Evolutionary conservation across 805 yeast species (phyloP).

Genomic region (Yarrowia phangngaensis): DNA sequence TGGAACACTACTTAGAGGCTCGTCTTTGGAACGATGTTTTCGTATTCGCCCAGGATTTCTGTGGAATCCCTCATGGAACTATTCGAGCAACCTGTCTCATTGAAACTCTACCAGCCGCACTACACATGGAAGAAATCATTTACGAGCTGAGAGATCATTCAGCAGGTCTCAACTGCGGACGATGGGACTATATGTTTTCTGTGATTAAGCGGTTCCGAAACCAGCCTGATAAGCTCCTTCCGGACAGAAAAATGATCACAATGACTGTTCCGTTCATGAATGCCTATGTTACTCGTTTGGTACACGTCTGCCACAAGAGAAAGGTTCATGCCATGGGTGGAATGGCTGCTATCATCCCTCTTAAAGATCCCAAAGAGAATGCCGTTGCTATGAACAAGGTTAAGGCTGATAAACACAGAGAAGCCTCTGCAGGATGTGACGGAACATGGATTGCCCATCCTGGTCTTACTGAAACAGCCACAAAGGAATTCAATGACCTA

Average conservation of each 20-base stretch:
- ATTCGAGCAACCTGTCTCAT: conserved; percentile 66
- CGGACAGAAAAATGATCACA: conserved; percentile 66
- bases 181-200: conserved; percentile 72
- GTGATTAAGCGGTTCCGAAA: conserved; percentile 61
- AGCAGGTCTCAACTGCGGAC: conserved; percentile 67
- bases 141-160: conserved; percentile 66
- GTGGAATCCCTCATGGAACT: conserved; percentile 59
- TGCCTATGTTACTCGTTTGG: conserved; percentile 59
- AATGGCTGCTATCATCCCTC: conserved; percentile 72
- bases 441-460: conserved; percentile 78
- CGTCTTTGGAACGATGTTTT: conserved; percentile 69
- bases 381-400: conserved; percentile 60
- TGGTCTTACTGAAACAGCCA: conserved; percentile 59
- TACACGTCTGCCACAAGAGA: conserved; percentile 63
- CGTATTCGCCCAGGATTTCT: conserved; percentile 55
- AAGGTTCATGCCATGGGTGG: conserved; percentile 74
- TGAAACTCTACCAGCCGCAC: conserved; percentile 66
- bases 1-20: conserved; percentile 71
- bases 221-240: conserved; percentile 55
- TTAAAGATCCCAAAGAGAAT: conserved; percentile 56
- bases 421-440: conserved; percentile 63
- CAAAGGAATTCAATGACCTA: conserved; percentile 61
- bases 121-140: conserved; percentile 72
- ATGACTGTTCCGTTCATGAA: conserved; percentile 69
- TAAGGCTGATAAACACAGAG: conserved; percentile 60